These are phyloP conservation scores for Citrus hindsii DNA, from an alignment of 345 rosid genomes.

Conservation along the genomic window DNA sequence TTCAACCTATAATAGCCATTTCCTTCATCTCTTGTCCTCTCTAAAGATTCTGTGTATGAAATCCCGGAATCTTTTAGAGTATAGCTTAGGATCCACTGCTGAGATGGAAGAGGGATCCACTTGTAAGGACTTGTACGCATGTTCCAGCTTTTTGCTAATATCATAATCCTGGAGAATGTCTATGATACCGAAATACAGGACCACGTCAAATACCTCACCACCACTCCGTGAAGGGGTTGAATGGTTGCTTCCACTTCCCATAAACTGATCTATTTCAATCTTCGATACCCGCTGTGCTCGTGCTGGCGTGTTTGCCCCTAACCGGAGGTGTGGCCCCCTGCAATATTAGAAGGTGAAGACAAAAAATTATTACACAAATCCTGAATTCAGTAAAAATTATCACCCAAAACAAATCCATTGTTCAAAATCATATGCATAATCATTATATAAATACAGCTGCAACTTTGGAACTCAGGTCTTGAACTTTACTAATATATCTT, in stretches of 20 bases:
- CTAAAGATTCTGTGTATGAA: conserved; percentile 52
- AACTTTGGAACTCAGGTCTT: background rate
- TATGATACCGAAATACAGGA: conserved; percentile 59
- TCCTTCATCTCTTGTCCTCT: conserved; percentile 35
- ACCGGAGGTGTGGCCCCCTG: conserved; percentile 46
- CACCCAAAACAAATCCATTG: background rate
- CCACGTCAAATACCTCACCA: conserved; percentile 44
- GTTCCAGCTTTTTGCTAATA: conserved; percentile 64
- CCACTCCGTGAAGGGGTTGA: conserved; percentile 17
- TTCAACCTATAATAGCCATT: background rate
- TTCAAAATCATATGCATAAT: background rate
- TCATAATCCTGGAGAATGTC: conserved; percentile 68
- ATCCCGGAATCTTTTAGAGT: conserved; percentile 58
- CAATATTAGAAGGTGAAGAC: background rate
- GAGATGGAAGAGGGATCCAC: conserved; percentile 60
- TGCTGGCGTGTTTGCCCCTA: conserved; percentile 57
- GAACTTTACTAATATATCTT: background rate
- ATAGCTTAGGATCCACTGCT: conserved; percentile 68
- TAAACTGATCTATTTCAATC: conserved; percentile 32
- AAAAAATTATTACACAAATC: background rate
- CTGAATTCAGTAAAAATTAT: background rate
- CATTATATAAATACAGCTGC: background rate
- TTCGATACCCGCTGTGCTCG: conserved; percentile 42
- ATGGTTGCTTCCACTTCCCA: conserved; percentile 22
- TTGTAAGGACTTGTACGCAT: conserved; percentile 64